These are phyloP conservation scores for Hypoxylon trugodes DNA, from an alignment of 495 filamentous ascomycete genomes.

Conservation along the genomic window DNA sequence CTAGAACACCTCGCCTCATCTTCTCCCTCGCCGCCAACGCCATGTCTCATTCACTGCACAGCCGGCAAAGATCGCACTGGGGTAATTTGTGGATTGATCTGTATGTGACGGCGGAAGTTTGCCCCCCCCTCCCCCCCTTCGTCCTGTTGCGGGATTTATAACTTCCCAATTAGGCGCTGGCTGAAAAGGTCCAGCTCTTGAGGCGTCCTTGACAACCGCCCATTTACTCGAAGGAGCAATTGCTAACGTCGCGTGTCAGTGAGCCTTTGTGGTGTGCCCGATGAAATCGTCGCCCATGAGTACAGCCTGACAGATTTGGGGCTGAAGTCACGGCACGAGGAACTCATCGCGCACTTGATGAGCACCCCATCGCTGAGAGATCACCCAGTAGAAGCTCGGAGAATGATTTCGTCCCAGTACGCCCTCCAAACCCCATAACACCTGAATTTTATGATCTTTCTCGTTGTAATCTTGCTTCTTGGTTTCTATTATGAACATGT, in stretches of 20 bases:
- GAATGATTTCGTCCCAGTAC: conserved; percentile 61
- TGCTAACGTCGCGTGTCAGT: no score
- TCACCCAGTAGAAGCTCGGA: conserved; percentile 54
- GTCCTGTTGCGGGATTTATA: no score
- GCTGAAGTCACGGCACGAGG: conserved; percentile 51
- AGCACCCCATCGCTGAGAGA: conserved; percentile 51
- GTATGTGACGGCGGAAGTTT: no score
- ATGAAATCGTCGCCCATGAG: conserved; percentile 67
- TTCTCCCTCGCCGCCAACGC: conserved; percentile 37
- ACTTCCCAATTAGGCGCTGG: no score
- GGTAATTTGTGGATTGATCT: conserved; percentile 65
- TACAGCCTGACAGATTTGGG: conserved; percentile 69
- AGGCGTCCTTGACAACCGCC: no score
- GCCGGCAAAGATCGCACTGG: conserved; percentile 73
- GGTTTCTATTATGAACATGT: background rate
- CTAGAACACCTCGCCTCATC: conserved; percentile 49
- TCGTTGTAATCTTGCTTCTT: background rate
- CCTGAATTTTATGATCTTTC: background rate
- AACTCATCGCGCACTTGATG: conserved; percentile 56
- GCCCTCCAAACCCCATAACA: conserved; percentile 17
- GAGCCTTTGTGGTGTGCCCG: conserved; percentile 62
- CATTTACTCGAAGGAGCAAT: no score
- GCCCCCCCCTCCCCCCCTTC: no score
- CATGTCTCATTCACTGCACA: conserved; percentile 57
- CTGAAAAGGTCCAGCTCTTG: no score